These are phyloP conservation scores for Penicillium decumbens DNA, from an alignment of 2,329 filamentous ascomycete species.

Conservation along the genomic window DNA sequence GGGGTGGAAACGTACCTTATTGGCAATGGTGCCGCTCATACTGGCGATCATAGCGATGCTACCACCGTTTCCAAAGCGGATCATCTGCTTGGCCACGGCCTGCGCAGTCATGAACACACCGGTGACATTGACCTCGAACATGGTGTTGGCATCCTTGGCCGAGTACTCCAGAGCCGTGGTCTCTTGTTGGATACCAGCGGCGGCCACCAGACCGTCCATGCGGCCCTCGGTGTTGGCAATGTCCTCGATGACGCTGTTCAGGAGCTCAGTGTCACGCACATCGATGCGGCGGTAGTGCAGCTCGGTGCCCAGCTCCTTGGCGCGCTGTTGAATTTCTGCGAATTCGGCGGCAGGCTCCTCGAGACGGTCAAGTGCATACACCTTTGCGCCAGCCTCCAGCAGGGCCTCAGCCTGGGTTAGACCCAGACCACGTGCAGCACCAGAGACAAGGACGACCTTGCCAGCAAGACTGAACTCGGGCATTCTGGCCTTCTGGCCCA, in stretches of 20 bases:
- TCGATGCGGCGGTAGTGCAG: slow-evolving; percentile 75
- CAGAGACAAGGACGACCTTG: slow-evolving; percentile 67
- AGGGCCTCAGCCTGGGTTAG: slow-evolving; percentile 68
- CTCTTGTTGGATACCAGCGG: slow-evolving; percentile 72
- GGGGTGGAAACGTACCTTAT: slow-evolving; percentile 39
- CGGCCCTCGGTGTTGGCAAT: slow-evolving; percentile 68
- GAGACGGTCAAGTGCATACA: slow-evolving; percentile 45
- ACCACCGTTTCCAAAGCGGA: slow-evolving; percentile 55
- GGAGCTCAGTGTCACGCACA: slow-evolving; percentile 64
- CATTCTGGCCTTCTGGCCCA: slow-evolving; percentile 43
- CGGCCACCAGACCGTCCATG: slow-evolving; percentile 73
- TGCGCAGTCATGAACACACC: slow-evolving; percentile 61
- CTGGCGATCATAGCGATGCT: slow-evolving; percentile 60
- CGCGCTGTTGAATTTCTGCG: slow-evolving; percentile 59
- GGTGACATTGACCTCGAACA: slow-evolving; percentile 60
- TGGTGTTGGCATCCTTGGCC: slow-evolving; percentile 56
- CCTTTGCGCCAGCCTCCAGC: slow-evolving; percentile 67
- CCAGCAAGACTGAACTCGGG: slow-evolving; percentile 71
- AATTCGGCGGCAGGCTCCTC: slow-evolving; percentile 55
- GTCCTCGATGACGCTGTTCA: slow-evolving; percentile 62
- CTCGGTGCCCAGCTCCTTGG: slow-evolving; percentile 61
- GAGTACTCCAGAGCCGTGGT: slow-evolving; percentile 75
- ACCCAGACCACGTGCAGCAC: slow-evolving; percentile 68
- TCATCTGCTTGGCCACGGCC: slow-evolving; percentile 61
- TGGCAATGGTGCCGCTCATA: slow-evolving; percentile 59